These are phyloP conservation scores for Lophium mytilinum DNA, from an alignment of 495 filamentous ascomycete species.

Conservation along the genomic window DNA sequence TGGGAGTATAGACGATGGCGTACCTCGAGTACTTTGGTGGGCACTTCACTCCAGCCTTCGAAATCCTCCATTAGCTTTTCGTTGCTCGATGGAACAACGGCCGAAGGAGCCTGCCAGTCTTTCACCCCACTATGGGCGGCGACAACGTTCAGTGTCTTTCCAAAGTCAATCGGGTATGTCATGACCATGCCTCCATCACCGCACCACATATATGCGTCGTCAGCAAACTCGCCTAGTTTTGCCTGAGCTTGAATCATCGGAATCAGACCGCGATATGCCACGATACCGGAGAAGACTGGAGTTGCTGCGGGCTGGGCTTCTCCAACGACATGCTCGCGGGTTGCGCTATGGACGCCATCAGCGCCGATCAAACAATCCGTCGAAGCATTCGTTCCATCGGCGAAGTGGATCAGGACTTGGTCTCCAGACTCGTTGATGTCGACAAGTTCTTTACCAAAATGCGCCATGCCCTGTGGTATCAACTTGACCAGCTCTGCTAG, in stretches of 20 bases:
- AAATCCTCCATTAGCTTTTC: neutral
- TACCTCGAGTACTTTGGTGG: neutral
- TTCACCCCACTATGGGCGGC: conserved; percentile 5
- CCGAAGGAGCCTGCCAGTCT: neutral
- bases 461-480: conserved; percentile 35
- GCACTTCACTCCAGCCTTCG: neutral
- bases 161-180: conserved; percentile 42
- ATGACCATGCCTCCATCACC: conserved; percentile 42
- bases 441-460: conserved; percentile 28
- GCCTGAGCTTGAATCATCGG: conserved; percentile 44
- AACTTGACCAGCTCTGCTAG: conserved; percentile 41
- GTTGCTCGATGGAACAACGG: neutral
- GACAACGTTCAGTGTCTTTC: conserved; percentile 39
- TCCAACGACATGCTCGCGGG: conserved; percentile 2
- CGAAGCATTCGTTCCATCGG: conserved; percentile 29
- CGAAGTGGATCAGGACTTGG: conserved; percentile 27
- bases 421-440: conserved; percentile 20
- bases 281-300: conserved; percentile 1
- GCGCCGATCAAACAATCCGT: conserved; percentile 22
- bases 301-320: neutral
- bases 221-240: conserved; percentile 41
- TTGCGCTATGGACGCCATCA: conserved; percentile 14
- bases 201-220: conserved; percentile 36
- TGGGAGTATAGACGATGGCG: neutral
- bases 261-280: conserved; percentile 44